Percentiles rank a stretch among this genome's conserved stretches.
Conservation (phyloP, 768 basidiomycete genomes). For the Russula vinacea region DNA sequence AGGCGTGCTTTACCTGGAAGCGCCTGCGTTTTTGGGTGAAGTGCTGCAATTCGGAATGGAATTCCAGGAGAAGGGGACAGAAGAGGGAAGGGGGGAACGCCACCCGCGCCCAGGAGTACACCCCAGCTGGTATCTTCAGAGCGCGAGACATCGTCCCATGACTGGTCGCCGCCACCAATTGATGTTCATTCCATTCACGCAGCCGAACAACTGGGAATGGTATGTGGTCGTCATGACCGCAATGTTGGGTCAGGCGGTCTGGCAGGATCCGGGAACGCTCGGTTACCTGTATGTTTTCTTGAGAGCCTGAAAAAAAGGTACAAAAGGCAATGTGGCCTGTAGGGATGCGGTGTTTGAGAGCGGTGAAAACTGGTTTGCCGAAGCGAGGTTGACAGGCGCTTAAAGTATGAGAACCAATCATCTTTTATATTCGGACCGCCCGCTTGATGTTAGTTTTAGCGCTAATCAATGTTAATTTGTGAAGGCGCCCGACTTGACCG, state of each 20-base stretch:
- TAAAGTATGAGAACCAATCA: conserved; percentile 1
- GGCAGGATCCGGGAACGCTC: neutral
- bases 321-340: neutral
- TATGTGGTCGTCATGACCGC: neutral
- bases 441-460: conserved; percentile 2
- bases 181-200: conserved; percentile 1
- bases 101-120: neutral
- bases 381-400: conserved; percentile 17
- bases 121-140: neutral
- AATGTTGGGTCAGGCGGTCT: neutral
- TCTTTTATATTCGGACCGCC: conserved; percentile 9
- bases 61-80: neutral
- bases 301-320: neutral
- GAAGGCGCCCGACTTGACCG: neutral
- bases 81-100: neutral
- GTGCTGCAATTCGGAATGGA: neutral
- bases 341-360: conserved; percentile 26
- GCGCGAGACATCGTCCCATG: conserved; percentile 12
- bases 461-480: conserved; percentile 1
- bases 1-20: neutral
- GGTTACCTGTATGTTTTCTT: neutral
- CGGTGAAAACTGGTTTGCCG: conserved; percentile 2
- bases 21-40: conserved; percentile 6
- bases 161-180: neutral
- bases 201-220: neutral